Conservation (phyloP, 1,284 basidiomycete species). For the Meira miltonrushii region DNA sequence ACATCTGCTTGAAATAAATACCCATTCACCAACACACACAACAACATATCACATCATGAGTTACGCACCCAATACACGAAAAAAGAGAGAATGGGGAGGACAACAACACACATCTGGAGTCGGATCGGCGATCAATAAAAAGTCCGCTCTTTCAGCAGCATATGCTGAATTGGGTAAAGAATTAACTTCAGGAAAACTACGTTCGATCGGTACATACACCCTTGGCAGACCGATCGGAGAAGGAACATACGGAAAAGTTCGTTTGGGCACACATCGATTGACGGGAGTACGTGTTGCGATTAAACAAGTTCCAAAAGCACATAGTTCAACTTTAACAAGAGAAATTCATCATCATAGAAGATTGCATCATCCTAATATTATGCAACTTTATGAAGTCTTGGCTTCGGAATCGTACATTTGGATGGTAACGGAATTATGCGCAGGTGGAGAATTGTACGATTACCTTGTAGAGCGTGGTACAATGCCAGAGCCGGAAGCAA, state of each 20-base stretch:
- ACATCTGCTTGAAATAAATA: too few relatives aligned
- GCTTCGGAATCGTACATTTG: conserved; percentile 91
- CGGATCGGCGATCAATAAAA: conserved; percentile 30
- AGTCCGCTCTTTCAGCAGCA: conserved; percentile 66
- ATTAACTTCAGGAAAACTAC: conserved; percentile 77
- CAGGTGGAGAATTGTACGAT: conserved; percentile 65
- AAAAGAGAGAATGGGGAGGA: conserved; percentile 5
- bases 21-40: too few relatives aligned
- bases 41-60: too few relatives aligned
- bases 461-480: conserved; percentile 54
- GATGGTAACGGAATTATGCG: conserved; percentile 95
- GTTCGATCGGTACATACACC: conserved; percentile 90
- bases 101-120: conserved; percentile 1
- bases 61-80: background rate
- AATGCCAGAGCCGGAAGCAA: conserved; percentile 49
- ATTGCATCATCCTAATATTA: conserved; percentile 88
- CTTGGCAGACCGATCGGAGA: conserved; percentile 91
- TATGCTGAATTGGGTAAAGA: conserved; percentile 96
- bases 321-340: conserved; percentile 67
- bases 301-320: conserved; percentile 94
- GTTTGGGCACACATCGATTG: conserved; percentile 83
- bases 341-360: conserved; percentile 98
- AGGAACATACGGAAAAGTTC: conserved; percentile 85
- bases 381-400: conserved; percentile 94
- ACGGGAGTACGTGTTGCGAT: conserved; percentile 68